A percentile compares a stretch with the other conserved stretches of the same genome.
Conservation (phyloP, 1,139 yeast species). For the Geotrichum bryndzae region DNA sequence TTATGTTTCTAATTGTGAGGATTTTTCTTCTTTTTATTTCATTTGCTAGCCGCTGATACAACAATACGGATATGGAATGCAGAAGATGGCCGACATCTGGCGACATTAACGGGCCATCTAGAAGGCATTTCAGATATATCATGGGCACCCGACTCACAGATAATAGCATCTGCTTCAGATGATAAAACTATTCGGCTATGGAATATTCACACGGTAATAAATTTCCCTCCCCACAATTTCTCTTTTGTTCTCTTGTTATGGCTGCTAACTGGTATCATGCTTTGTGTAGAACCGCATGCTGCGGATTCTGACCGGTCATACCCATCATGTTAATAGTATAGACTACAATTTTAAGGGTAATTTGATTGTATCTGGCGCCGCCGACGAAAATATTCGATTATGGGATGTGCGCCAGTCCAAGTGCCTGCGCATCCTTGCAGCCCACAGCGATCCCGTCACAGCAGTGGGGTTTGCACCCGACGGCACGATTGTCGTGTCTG, state of each 20-base stretch:
- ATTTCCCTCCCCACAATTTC: too few species aligned
- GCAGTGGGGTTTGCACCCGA: slow-evolving; percentile 70
- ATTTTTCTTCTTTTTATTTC: neutral
- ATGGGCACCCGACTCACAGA: slow-evolving; percentile 71
- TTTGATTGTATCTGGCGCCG: slow-evolving; percentile 70
- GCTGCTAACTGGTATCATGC: neutral
- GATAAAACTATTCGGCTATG: slow-evolving; percentile 77
- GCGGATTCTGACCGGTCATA: slow-evolving; percentile 68
- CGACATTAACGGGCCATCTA: slow-evolving; percentile 54
- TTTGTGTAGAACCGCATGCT: slow-evolving; percentile 42
- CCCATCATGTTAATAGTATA: slow-evolving; percentile 75
- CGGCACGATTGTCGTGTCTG: slow-evolving; percentile 76
- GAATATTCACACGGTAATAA: slow-evolving; percentile 40
- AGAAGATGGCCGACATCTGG: slow-evolving; percentile 32
- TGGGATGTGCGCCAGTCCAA: slow-evolving; percentile 81
- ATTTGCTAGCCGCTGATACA: slow-evolving; percentile 37
- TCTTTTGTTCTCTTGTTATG: neutral
- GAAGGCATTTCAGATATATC: slow-evolving; percentile 63
- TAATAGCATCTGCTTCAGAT: slow-evolving; percentile 80
- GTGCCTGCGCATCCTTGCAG: slow-evolving; percentile 74
- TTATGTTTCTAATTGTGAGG: neutral
- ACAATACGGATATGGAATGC: slow-evolving; percentile 43
- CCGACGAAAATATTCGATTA: slow-evolving; percentile 84
- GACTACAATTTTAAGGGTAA: slow-evolving; percentile 71
- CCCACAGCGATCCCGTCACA: slow-evolving; percentile 89